phyloP scores from a whole-genome alignment of 179 eudicot genomes.

The Beta macrorhiza region DNA sequence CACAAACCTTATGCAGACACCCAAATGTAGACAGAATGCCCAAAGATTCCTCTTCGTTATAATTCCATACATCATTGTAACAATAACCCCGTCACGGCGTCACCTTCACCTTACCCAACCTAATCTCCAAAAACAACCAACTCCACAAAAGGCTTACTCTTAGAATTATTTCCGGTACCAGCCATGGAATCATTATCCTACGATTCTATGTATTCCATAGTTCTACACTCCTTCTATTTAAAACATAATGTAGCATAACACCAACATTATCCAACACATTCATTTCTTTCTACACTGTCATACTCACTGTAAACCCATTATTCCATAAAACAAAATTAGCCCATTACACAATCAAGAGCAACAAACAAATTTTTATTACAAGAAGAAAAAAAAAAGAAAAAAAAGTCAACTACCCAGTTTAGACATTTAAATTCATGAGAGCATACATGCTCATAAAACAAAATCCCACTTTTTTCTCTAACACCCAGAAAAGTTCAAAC shows the following conservation, averaged over 20 bases:
- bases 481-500: too few relatives aligned
- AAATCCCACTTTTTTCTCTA: too few relatives aligned
- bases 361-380: neutral
- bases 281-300: neutral
- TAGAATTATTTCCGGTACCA: neutral
- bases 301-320: too few relatives aligned
- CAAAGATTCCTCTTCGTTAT: neutral
- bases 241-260: neutral
- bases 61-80: neutral
- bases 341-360: slow-evolving; percentile 9
- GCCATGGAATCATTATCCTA: neutral
- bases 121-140: slow-evolving; percentile 2
- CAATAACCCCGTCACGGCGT: neutral
- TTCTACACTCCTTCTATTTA: neutral
- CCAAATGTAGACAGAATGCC: neutral
- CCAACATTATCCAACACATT: slow-evolving; percentile 1
- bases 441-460: too few relatives aligned
- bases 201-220: neutral
- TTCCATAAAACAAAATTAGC: neutral
- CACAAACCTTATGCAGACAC: neutral
- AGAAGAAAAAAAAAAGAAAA: too few relatives aligned
- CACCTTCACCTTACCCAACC: neutral
- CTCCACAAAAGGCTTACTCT: neutral
- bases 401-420: too few relatives aligned
- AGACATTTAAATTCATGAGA: too few relatives aligned